Conservation (phyloP, 148 eudicot genomes). For the Spergularia marina region DNA sequence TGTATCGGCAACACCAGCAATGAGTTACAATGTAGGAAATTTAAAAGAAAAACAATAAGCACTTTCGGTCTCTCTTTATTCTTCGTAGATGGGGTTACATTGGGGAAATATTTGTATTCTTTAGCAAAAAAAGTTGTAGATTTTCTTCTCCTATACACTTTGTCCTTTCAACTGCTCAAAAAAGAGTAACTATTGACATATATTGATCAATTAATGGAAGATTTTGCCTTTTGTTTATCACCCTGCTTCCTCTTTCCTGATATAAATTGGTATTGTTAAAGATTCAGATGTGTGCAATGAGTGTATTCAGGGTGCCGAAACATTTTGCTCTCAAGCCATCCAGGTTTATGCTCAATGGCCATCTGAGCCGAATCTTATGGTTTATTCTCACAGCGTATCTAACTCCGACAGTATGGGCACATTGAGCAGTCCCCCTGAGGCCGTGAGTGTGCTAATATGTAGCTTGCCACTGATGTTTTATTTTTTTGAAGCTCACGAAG, state of each 20-base stretch:
- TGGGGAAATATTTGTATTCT: slow-evolving; percentile 29
- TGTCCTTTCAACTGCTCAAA: slow-evolving; percentile 19
- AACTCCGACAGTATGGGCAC: too few relatives aligned
- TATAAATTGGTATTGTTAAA: not conserved
- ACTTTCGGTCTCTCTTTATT: slow-evolving; percentile 23
- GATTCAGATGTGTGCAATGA: too few relatives aligned
- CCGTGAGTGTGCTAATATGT: too few relatives aligned
- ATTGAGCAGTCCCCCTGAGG: too few relatives aligned
- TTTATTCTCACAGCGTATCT: too few relatives aligned
- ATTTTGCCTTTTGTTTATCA: not conserved
- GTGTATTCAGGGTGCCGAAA: too few relatives aligned
- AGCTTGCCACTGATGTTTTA: too few relatives aligned
- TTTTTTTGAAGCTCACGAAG: not conserved
- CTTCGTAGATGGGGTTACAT: slow-evolving; percentile 23
- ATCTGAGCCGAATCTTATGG: too few relatives aligned
- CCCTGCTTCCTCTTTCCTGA: not conserved
- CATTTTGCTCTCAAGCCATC: too few relatives aligned
- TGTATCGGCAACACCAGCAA: slow-evolving; percentile 25
- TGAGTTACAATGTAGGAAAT: slow-evolving; percentile 18
- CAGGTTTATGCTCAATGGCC: too few relatives aligned
- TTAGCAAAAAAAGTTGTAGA: slow-evolving; percentile 37
- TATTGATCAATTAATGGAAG: slow-evolving; percentile 25
- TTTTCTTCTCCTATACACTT: slow-evolving; percentile 27
- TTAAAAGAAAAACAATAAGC: slow-evolving; percentile 19
- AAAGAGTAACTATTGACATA: slow-evolving; percentile 23